Evolutionary conservation across 768 basidiomycete species (phyloP), one percentile per base, ranked within the genome.

Genomic region (Tylopilus felleus): DNA sequence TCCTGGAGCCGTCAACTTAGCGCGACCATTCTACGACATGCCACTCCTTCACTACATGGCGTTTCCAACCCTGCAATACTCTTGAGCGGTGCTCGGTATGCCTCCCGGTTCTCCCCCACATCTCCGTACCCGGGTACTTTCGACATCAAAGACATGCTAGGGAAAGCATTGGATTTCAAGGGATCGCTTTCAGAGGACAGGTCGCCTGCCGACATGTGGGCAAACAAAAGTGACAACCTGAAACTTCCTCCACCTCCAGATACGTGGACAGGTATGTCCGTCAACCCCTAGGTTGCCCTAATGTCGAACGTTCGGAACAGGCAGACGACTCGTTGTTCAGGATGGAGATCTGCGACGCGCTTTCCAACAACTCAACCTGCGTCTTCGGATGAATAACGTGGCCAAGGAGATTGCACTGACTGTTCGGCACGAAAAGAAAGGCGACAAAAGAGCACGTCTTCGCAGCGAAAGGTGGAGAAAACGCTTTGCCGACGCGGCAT

Each of bases 381-480:
- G 82, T 49, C 71, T 91, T 35, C 55, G 59, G 44, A 73, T 73
- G 29, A 91, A 91, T 63, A 77, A 69, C 53, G 81, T 92, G 14
- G 67, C 74, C 13, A 61, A 62, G 31, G 81, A 84, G 57, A 69
- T 84, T 41, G 73, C 74, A 48, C 59, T 75, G 61, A 66, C 74
- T 41, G 74, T 79, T 53, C 77, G 91, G 59, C 90, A 93, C 68
- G 91, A 91, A 71, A 90, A 92, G 75, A 86, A 83, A 72, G 90
- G 91, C 31, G 80, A 77, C 55, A 91, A 90, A 69, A 82, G 89
- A 56, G 78, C 88, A 56, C 79, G 90, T 58, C 73, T 92, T 63
- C 75, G 74, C 47, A 91, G 89, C 63, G 78, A 87, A 70, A 80
- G 89, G 60, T 92, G 90, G 88, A 79, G 88, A 66, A 84, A 77